Base-by-base conservation (phyloP, 1,284 basidiomycete species). In the Puccinia hordei region DNA sequence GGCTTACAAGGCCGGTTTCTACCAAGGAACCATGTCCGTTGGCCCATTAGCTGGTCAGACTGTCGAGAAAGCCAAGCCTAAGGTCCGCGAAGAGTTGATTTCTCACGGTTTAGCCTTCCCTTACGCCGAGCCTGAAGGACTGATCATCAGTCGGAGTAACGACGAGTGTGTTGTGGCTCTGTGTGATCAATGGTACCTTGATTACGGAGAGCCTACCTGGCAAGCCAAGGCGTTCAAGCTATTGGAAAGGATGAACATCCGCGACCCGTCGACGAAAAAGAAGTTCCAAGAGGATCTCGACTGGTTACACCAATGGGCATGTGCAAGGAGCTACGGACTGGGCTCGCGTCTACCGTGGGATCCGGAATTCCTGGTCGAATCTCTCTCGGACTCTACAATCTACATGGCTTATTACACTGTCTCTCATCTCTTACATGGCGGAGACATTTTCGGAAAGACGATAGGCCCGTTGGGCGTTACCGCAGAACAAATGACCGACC, bases 351-450 rank as follows among this genome's bases (percentile, higher is more conserved):
- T 99, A 81, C 97, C 97, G 0, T 99, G 96, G 95, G 96, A 99
- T 86, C 92, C 91, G 19, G 91, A 94, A 80, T 98, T 96, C 90
- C 89, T 99, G 84, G 95, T 99, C 73, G 97, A 99, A 87, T 95
- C 93, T 84, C 87, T 99, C 85, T 95, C 93, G 83, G 97, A 99
- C 87, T 98, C 96, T 17, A 99, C 97, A 38, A 92, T 99, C 86
- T 99, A 99, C 88, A 98, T 98, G 95, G 90, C 92, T 46, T 99
- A 98, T 88, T 99, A 99, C 88, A 98, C 97, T 8, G 90, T 99
- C 81, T 90, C 95, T 9, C 91, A 97, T 86, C 87, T 95, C 46
- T 88, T 98, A 81, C 95, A 98, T 84, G 85, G 65, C 82, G 90
- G 89, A 82, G 90, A 89, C 83, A 89, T 94, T 83, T 91, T 93